A percentile compares a stretch with the other conserved stretches of the same genome.
phyloP scores from a whole-genome alignment of 176 grass and related monocot genomes.

The Otatea glauca region DNA sequence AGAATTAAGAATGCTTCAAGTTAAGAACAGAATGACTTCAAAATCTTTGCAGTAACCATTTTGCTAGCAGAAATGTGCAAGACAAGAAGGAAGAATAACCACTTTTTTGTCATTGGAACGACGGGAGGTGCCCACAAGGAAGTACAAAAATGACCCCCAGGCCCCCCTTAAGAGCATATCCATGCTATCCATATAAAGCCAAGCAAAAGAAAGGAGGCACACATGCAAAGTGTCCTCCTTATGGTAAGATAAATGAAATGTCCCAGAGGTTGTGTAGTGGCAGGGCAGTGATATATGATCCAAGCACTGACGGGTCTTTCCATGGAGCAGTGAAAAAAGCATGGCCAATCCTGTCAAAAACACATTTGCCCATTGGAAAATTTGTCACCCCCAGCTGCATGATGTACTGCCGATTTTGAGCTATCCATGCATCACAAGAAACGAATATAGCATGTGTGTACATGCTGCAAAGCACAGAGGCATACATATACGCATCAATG shows the following conservation, averaged over 20 bases:
- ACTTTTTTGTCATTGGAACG: constrained; percentile 47
- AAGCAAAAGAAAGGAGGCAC: constrained; percentile 57
- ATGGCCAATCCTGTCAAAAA: constrained; percentile 57
- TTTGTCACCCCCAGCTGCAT: constrained; percentile 38
- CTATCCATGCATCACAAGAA: constrained; percentile 53
- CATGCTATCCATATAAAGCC: constrained; percentile 67
- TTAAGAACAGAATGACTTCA: neutral
- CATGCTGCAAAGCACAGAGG: constrained; percentile 44
- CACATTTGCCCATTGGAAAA: constrained; percentile 51
- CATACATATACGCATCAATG: constrained; percentile 34
- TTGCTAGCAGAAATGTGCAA: constrained; percentile 28
- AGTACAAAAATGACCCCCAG: constrained; percentile 56
- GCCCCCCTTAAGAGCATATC: constrained; percentile 45
- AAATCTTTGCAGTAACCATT: constrained; percentile 19
- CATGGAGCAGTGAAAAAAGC: constrained; percentile 65
- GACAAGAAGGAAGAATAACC: constrained; percentile 32
- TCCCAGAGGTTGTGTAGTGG: constrained; percentile 39
- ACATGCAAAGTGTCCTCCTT: constrained; percentile 56
- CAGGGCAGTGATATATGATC: constrained; percentile 57
- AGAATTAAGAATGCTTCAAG: constrained; percentile 22
- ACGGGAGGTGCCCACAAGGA: constrained; percentile 27
- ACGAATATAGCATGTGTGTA: constrained; percentile 52
- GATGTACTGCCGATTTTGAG: constrained; percentile 46
- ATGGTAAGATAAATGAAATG: constrained; percentile 67
- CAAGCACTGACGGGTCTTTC: constrained; percentile 66